Evolutionary conservation across 2,329 filamentous ascomycete species (phyloP).

Genomic region (Tolypocladium capitatum): DNA sequence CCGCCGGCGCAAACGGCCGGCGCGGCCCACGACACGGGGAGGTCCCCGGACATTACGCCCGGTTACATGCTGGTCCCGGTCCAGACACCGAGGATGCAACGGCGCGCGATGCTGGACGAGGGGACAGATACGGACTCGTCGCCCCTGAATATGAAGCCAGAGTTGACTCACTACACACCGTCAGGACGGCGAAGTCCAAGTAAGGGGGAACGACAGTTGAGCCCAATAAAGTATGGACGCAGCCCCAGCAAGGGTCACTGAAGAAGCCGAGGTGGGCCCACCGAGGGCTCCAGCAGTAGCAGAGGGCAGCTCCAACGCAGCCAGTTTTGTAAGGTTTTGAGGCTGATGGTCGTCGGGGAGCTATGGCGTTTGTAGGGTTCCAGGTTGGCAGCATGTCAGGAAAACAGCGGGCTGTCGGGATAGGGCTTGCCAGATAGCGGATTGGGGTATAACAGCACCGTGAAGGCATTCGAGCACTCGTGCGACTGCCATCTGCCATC

Average conservation of each 20-base stretch:
- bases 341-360: not conserved
- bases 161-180: slow-evolving; percentile 32
- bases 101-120: slow-evolving; percentile 30
- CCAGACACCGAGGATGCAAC: slow-evolving; percentile 31
- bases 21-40: slow-evolving; percentile 8
- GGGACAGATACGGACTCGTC: slow-evolving; percentile 39
- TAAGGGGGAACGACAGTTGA: slow-evolving; percentile 35
- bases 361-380: not conserved
- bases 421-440: not conserved
- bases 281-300: not conserved
- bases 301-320: not conserved
- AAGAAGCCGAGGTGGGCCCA: not conserved
- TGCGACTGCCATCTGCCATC: not conserved
- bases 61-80: slow-evolving; percentile 38
- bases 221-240: slow-evolving; percentile 30
- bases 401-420: not conserved
- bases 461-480: not conserved
- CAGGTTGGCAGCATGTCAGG: not conserved
- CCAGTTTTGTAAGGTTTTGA: not conserved
- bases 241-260: slow-evolving; percentile 23
- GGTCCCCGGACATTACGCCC: slow-evolving; percentile 20
- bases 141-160: slow-evolving; percentile 28
- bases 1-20: slow-evolving; percentile 5
- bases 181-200: slow-evolving; percentile 32
- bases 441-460: no score